These are phyloP conservation scores for Coemansia sp. DNA, from an alignment of 192 early-diverging fungal species.

Conservation along the genomic window DNA sequence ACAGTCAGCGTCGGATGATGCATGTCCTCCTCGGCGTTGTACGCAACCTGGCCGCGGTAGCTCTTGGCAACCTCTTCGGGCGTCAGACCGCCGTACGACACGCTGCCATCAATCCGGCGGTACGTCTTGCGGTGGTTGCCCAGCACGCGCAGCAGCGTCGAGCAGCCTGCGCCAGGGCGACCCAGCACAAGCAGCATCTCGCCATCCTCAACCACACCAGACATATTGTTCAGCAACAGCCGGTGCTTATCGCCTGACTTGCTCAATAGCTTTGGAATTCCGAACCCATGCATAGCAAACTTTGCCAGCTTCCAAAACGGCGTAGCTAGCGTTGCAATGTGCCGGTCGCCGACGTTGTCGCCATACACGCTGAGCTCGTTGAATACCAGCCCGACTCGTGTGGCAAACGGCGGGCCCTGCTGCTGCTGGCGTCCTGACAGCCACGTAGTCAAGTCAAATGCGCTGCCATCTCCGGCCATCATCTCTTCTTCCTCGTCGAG, in stretches of 20 bases:
- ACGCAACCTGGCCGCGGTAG: slow-evolving; percentile 63
- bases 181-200: slow-evolving; percentile 72
- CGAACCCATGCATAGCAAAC: slow-evolving; percentile 18
- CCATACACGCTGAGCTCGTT: slow-evolving; percentile 43
- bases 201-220: slow-evolving; percentile 69
- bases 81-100: slow-evolving; percentile 70
- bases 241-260: slow-evolving; percentile 7
- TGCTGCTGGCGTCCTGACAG: slow-evolving; percentile 16
- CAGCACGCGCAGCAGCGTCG: slow-evolving; percentile 63
- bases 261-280: slow-evolving; percentile 22
- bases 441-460: slow-evolving; percentile 28
- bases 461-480: slow-evolving; percentile 1
- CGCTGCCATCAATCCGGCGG: slow-evolving; percentile 57
- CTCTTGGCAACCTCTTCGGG: slow-evolving; percentile 57
- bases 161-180: slow-evolving; percentile 67
- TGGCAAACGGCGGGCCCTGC: slow-evolving; percentile 38
- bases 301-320: slow-evolving; percentile 42
- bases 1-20: slow-evolving; percentile 78
- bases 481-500: slow-evolving; percentile 19
- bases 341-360: slow-evolving; percentile 28
- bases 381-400: slow-evolving; percentile 46
- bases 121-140: slow-evolving; percentile 63
- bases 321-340: slow-evolving; percentile 43
- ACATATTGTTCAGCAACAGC: slow-evolving; percentile 60
- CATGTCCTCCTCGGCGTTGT: slow-evolving; percentile 63